Evolutionary conservation across 441 rosid species (phyloP).

Genomic region (Dalechampia spathulata): DNA sequence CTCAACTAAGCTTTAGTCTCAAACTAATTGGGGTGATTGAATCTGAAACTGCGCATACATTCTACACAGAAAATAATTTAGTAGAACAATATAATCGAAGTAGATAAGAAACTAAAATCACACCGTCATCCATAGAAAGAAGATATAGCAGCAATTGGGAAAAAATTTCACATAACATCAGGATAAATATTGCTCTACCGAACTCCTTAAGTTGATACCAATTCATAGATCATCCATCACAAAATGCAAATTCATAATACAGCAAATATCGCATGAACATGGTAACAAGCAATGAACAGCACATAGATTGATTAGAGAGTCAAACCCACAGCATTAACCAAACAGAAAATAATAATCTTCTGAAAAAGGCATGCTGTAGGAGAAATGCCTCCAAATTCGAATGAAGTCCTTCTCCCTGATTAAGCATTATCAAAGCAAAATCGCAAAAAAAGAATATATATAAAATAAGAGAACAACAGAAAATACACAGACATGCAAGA

Average conservation of each 20-base stretch:
- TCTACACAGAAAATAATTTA: too few species aligned
- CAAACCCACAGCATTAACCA: background rate
- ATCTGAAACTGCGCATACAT: too few species aligned
- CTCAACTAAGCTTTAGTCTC: too few species aligned
- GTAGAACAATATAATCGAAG: too few species aligned
- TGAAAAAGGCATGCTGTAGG: too few species aligned
- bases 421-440: background rate
- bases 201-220: background rate
- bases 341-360: background rate
- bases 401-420: background rate
- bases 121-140: too few species aligned
- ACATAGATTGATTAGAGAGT: background rate
- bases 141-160: background rate
- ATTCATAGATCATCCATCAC: background rate
- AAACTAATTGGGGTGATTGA: too few species aligned
- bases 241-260: background rate
- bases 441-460: too few species aligned
- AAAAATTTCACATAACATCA: background rate
- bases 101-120: too few species aligned
- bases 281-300: background rate
- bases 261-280: background rate
- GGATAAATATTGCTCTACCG: background rate
- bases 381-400: too few species aligned
- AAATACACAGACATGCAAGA: background rate
- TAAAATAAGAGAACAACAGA: background rate